Evolutionary conservation across 768 basidiomycete species (phyloP).

Genomic region (Ephemerocybe angulata): DNA sequence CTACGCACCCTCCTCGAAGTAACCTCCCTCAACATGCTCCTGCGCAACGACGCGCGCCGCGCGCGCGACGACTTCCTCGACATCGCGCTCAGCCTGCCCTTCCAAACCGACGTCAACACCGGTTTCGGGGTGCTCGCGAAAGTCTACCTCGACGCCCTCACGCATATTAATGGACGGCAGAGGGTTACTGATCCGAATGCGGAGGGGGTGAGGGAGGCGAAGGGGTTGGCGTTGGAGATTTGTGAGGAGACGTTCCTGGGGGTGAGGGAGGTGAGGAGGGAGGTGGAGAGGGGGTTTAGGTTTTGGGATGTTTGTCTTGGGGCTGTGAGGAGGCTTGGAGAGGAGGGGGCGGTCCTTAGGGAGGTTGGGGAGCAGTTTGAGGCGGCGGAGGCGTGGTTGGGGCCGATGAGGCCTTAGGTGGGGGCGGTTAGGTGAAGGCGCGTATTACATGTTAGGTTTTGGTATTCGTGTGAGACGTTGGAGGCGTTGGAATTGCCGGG

Average conservation of each 20-base stretch:
- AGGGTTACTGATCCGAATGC: slow-evolving; percentile 74
- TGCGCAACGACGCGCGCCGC: slow-evolving; percentile 83
- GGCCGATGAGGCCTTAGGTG: slow-evolving; percentile 80
- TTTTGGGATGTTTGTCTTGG: slow-evolving; percentile 45
- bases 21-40: slow-evolving; percentile 87
- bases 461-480: neutral
- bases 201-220: slow-evolving; percentile 78
- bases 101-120: slow-evolving; percentile 95
- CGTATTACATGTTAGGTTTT: neutral
- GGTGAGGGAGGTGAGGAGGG: slow-evolving; percentile 79
- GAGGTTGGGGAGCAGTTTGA: slow-evolving; percentile 96
- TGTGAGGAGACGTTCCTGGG: slow-evolving; percentile 94
- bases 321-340: slow-evolving; percentile 86
- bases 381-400: slow-evolving; percentile 90
- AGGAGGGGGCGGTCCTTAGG: slow-evolving; percentile 73
- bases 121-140: slow-evolving; percentile 97
- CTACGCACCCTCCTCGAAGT: slow-evolving; percentile 89
- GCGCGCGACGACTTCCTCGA: slow-evolving; percentile 90
- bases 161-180: slow-evolving; percentile 78
- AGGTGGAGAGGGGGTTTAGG: slow-evolving; percentile 94
- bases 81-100: slow-evolving; percentile 86
- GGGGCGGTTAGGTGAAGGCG: slow-evolving; percentile 2
- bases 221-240: slow-evolving; percentile 82
- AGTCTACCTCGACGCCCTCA: slow-evolving; percentile 91
- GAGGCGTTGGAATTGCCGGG: slow-evolving; percentile 5